phyloP scores from a whole-genome alignment of 257 asterid species.

The Plantago elongata region DNA sequence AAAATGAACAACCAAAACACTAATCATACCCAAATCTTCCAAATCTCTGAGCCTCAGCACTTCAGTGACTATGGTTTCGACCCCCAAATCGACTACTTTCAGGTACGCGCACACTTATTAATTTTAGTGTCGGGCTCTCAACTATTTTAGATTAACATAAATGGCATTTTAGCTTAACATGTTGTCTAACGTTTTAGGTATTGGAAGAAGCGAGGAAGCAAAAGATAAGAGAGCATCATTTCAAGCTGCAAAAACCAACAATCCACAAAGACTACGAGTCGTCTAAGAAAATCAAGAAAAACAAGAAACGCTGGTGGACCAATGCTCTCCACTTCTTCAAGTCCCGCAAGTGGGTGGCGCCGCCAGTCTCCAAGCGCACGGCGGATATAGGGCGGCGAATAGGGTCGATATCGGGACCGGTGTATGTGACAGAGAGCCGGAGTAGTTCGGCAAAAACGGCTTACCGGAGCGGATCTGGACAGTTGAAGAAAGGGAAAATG shows the following conservation, averaged over 20 bases:
- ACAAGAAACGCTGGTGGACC: slow-evolving; percentile 81
- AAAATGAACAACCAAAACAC: slow-evolving; percentile 9
- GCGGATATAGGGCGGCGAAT: slow-evolving; percentile 21
- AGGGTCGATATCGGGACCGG: slow-evolving; percentile 57
- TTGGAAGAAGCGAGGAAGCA: slow-evolving; percentile 74
- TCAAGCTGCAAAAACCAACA: slow-evolving; percentile 45
- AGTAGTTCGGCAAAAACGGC: slow-evolving; percentile 23
- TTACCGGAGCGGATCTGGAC: slow-evolving; percentile 36
- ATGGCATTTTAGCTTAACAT: no score
- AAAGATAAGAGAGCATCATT: slow-evolving; percentile 33
- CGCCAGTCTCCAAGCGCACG: neutral
- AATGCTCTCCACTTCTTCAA: slow-evolving; percentile 59
- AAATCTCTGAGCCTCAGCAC: slow-evolving; percentile 51
- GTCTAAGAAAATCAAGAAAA: slow-evolving; percentile 58
- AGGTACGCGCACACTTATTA: slow-evolving; percentile 32
- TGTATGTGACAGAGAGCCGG: slow-evolving; percentile 65
- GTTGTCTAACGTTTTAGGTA: slow-evolving; percentile 41
- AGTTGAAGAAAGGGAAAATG: slow-evolving; percentile 18
- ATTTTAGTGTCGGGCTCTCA: no score
- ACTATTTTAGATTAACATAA: no score
- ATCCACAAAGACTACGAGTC: slow-evolving; percentile 31
- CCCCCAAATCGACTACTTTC: slow-evolving; percentile 71
- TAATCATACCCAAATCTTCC: slow-evolving; percentile 44
- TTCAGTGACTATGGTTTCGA: slow-evolving; percentile 82
- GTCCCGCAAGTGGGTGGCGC: slow-evolving; percentile 11